These are phyloP conservation scores for Penicillium alfredii DNA, from an alignment of 495 filamentous ascomycete species.

Conservation along the genomic window DNA sequence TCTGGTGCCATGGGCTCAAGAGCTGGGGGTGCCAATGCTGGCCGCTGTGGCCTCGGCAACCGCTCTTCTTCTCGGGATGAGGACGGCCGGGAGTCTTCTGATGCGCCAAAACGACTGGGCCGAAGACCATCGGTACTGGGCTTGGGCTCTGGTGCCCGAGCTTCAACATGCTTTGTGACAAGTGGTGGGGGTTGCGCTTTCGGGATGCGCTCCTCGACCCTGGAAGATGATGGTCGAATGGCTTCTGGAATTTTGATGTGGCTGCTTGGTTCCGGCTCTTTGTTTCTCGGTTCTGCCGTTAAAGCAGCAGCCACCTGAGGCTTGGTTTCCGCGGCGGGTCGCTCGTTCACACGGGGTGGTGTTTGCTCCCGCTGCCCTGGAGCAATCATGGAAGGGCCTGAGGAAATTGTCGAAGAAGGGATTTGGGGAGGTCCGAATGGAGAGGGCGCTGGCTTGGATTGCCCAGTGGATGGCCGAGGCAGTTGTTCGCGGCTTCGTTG, in stretches of 20 bases:
- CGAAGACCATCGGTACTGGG: background rate
- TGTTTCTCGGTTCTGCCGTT: constrained; percentile 21
- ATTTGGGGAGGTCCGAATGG: constrained; percentile 13
- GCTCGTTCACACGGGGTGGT: constrained; percentile 23
- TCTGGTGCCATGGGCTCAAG: constrained; percentile 17
- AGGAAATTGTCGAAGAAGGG: constrained; percentile 15
- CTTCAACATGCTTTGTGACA: background rate
- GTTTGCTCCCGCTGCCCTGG: constrained; percentile 19
- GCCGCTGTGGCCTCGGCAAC: constrained; percentile 11
- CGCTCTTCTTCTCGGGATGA: constrained; percentile 28
- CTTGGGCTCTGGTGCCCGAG: background rate
- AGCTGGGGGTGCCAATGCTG: constrained; percentile 10
- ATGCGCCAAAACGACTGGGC: constrained; percentile 10
- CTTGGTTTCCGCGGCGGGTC: constrained; percentile 17
- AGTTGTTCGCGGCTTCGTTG: constrained; percentile 45
- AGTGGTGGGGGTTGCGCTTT: background rate
- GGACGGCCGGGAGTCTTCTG: constrained; percentile 19
- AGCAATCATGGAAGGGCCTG: constrained; percentile 13
- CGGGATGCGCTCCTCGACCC: constrained; percentile 1
- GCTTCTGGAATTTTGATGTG: too few relatives aligned
- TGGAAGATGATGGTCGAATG: too few relatives aligned
- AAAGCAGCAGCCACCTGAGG: constrained; percentile 14
- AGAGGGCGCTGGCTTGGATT: constrained; percentile 19
- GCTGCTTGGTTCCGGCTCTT: constrained; percentile 18
- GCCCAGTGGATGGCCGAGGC: constrained; percentile 32